These are phyloP conservation scores for Pyrrhoderma lamaoense DNA, from an alignment of 1,284 basidiomycete genomes.

Conservation along the genomic window DNA sequence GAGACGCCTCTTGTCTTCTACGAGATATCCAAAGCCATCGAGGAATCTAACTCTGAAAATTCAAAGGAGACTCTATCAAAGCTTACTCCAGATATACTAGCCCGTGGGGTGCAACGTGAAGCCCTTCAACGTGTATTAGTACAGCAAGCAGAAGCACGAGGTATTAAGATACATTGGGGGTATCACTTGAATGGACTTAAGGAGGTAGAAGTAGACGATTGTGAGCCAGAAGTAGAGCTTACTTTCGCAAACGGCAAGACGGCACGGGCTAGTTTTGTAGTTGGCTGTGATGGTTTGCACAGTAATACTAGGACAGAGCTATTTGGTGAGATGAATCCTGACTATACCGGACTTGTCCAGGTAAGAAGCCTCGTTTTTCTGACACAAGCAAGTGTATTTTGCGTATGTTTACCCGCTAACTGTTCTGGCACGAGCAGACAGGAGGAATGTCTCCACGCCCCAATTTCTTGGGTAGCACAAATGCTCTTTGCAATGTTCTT, in stretches of 20 bases:
- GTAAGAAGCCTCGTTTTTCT: conserved; percentile 22
- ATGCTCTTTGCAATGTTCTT: conserved; percentile 30
- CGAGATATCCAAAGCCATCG: conserved; percentile 7
- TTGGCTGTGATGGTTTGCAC: conserved; percentile 43
- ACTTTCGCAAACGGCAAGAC: conserved; percentile 32
- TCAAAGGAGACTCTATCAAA: conserved; percentile 20
- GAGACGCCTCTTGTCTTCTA: conserved; percentile 29
- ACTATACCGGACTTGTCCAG: conserved; percentile 37
- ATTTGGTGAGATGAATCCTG: conserved; percentile 34
- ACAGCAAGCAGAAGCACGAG: conserved; percentile 29
- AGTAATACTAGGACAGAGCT: conserved; percentile 34
- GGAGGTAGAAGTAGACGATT: conserved; percentile 20
- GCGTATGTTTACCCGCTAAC: background rate
- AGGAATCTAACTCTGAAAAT: conserved; percentile 14
- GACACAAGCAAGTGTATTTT: background rate
- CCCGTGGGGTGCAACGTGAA: conserved; percentile 30
- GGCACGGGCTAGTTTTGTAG: conserved; percentile 34
- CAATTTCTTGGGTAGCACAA: conserved; percentile 13
- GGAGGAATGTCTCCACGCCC: conserved; percentile 32
- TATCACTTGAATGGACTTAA: conserved; percentile 30
- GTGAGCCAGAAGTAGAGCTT: conserved; percentile 29
- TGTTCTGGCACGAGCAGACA: conserved; percentile 21
- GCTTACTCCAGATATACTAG: conserved; percentile 19
- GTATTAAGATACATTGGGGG: conserved; percentile 33
- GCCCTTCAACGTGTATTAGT: conserved; percentile 30